Percentiles rank a stretch among this genome's conserved stretches.
phyloP scores from a whole-genome alignment of 768 basidiomycete genomes.

The Boletus fagicola region DNA sequence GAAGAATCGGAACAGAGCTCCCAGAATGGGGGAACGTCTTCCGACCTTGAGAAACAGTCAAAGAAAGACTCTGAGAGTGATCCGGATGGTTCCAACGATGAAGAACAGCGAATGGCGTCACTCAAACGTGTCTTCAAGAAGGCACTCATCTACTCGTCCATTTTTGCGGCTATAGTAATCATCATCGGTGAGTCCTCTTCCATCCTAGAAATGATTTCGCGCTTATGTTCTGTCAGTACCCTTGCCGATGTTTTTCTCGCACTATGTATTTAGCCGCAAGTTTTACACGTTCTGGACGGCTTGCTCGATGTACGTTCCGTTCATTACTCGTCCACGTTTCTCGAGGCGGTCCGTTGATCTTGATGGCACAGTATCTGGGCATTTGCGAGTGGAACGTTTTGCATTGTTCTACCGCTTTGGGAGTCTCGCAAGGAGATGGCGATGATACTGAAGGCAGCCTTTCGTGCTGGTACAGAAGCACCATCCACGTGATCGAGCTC shows the following conservation, averaged over 20 bases:
- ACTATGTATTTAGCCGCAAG: constrained; percentile 34
- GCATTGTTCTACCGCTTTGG: constrained; percentile 38
- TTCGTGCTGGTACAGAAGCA: background rate
- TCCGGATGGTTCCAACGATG: background rate
- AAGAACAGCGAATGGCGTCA: constrained; percentile 13
- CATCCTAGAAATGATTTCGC: background rate
- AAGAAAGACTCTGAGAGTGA: constrained; percentile 2
- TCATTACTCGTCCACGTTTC: background rate
- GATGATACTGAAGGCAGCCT: constrained; percentile 21
- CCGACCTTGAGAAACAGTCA: constrained; percentile 18
- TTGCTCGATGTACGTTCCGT: constrained; percentile 34
- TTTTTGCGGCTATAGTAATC: constrained; percentile 35
- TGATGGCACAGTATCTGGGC: constrained; percentile 33
- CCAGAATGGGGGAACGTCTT: background rate
- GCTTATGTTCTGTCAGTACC: constrained; percentile 28
- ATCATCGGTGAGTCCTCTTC: constrained; percentile 30
- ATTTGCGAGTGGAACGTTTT: constrained; percentile 37
- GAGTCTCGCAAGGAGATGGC: constrained; percentile 36
- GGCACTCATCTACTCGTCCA: constrained; percentile 34
- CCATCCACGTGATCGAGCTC: background rate
- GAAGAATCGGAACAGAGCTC: background rate
- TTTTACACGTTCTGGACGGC: constrained; percentile 42
- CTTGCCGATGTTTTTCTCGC: constrained; percentile 40
- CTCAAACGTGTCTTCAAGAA: constrained; percentile 33
- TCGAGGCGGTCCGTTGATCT: constrained; percentile 2